phyloP scores from a whole-genome alignment of 2,329 filamentous ascomycete species.

The Leptosphaerulina australis region DNA sequence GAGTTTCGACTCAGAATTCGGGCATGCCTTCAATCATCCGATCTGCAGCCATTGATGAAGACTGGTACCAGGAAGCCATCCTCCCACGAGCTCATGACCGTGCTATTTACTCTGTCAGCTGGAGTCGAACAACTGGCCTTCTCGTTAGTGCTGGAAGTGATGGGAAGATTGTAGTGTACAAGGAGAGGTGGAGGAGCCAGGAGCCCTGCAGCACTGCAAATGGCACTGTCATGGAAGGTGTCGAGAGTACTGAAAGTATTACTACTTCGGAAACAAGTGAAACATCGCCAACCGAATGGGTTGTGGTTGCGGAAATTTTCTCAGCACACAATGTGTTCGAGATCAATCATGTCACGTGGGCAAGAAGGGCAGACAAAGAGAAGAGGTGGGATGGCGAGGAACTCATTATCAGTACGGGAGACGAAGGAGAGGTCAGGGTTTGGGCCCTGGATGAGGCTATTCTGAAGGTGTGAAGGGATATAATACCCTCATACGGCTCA shows the following conservation, averaged over 20 bases:
- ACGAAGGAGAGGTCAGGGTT: slow-evolving; percentile 85
- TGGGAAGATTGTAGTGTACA: slow-evolving; percentile 36
- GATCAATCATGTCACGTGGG: slow-evolving; percentile 92
- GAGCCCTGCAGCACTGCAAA: slow-evolving; percentile 32
- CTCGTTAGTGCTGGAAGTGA: slow-evolving; percentile 91
- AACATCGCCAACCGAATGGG: slow-evolving; percentile 65
- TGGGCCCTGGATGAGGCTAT: slow-evolving; percentile 63
- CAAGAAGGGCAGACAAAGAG: slow-evolving; percentile 72
- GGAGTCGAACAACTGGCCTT: slow-evolving; percentile 78
- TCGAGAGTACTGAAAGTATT: slow-evolving; percentile 23
- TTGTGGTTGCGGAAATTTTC: slow-evolving; percentile 68
- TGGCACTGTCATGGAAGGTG: slow-evolving; percentile 26
- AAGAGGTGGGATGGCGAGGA: slow-evolving; percentile 71
- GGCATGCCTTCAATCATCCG: slow-evolving; percentile 91
- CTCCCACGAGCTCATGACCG: slow-evolving; percentile 78
- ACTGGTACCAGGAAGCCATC: slow-evolving; percentile 79
- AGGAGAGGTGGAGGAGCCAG: slow-evolving; percentile 23
- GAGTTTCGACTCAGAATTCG: slow-evolving; percentile 54
- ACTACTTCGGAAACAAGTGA: slow-evolving; percentile 26
- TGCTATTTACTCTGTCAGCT: slow-evolving; percentile 82
- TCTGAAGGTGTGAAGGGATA: slow-evolving; percentile 1
- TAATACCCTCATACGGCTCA: not conserved
- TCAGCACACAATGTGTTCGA: slow-evolving; percentile 91
- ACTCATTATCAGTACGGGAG: slow-evolving; percentile 87
- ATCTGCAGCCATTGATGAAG: slow-evolving; percentile 71